Percentiles rank a stretch among this genome's conserved stretches.
Evolutionary conservation across 2,329 filamentous ascomycete genomes (phyloP).

Genomic region (Paecilomyces variotii): DNA sequence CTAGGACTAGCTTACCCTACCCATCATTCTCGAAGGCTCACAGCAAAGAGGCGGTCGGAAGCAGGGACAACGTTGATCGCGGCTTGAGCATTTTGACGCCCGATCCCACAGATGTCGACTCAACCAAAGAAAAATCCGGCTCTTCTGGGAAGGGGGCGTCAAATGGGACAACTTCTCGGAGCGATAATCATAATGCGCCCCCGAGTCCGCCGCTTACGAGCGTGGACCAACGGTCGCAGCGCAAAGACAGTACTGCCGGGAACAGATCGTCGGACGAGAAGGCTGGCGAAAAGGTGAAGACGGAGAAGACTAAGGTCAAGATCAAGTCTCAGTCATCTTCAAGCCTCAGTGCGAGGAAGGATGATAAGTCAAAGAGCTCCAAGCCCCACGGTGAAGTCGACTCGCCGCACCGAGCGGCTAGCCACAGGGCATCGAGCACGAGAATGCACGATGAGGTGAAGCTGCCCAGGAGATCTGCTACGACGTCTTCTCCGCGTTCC

Average conservation of each 20-base stretch:
- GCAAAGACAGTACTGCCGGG: slow-evolving; percentile 26
- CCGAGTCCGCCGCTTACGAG: slow-evolving; percentile 43
- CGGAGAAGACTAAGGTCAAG: slow-evolving; percentile 28
- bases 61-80: slow-evolving; percentile 45
- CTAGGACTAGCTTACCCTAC: slow-evolving; percentile 56
- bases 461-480: slow-evolving; percentile 23
- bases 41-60: slow-evolving; percentile 75
- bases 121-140: not conserved
- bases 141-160: slow-evolving; percentile 40
- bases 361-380: slow-evolving; percentile 28
- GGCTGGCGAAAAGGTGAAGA: slow-evolving; percentile 21
- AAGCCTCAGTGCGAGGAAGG: slow-evolving; percentile 30
- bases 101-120: slow-evolving; percentile 59
- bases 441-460: slow-evolving; percentile 24
- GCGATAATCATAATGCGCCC: slow-evolving; percentile 29
- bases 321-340: slow-evolving; percentile 32
- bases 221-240: slow-evolving; percentile 31
- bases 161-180: slow-evolving; percentile 17
- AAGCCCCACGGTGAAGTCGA: slow-evolving; percentile 29
- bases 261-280: slow-evolving; percentile 19
- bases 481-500: slow-evolving; percentile 27
- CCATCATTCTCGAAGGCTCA: slow-evolving; percentile 82
- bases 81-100: slow-evolving; percentile 51
- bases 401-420: slow-evolving; percentile 24
- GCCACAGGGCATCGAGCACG: slow-evolving; percentile 27